Conservation (phyloP, 148 eudicot species). For the Amaranthus hypochondriacus region DNA sequence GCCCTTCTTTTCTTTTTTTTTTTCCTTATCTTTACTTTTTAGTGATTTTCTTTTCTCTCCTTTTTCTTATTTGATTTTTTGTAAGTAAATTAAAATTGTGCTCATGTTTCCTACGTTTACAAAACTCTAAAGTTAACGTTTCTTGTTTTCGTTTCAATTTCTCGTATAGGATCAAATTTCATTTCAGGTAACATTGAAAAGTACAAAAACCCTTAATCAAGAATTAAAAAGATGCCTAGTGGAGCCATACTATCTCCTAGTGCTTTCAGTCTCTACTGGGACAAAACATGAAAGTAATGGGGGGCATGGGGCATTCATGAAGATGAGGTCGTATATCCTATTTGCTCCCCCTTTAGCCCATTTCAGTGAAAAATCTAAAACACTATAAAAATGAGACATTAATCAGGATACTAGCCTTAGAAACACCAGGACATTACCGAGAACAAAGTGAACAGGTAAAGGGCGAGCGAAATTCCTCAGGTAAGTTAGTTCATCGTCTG, state of each 20-base stretch:
- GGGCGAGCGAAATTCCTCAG: slow-evolving; percentile 80
- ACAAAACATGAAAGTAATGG: neutral
- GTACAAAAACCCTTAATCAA: no score
- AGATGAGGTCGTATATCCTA: neutral
- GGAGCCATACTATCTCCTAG: neutral
- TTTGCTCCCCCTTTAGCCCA: neutral
- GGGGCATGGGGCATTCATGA: neutral
- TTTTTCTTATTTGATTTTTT: no score
- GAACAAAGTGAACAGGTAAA: slow-evolving; percentile 91
- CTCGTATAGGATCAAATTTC: no score
- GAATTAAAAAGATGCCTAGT: neutral
- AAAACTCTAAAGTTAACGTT: no score
- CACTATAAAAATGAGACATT: neutral
- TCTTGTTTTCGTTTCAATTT: no score
- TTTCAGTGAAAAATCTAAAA: neutral
- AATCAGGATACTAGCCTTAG: slow-evolving; percentile 5
- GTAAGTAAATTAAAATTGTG: no score
- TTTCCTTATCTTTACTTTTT: no score
- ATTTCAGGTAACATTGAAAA: no score
- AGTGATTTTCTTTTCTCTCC: no score
- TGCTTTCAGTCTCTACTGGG: neutral
- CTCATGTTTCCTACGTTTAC: no score
- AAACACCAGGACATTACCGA: slow-evolving; percentile 50
- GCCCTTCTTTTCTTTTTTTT: no score
- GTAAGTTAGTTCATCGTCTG: slow-evolving; percentile 76